phyloP scores from a whole-genome alignment of 2,329 filamentous ascomycete genomes.

The Taxawa tesnikishii region DNA sequence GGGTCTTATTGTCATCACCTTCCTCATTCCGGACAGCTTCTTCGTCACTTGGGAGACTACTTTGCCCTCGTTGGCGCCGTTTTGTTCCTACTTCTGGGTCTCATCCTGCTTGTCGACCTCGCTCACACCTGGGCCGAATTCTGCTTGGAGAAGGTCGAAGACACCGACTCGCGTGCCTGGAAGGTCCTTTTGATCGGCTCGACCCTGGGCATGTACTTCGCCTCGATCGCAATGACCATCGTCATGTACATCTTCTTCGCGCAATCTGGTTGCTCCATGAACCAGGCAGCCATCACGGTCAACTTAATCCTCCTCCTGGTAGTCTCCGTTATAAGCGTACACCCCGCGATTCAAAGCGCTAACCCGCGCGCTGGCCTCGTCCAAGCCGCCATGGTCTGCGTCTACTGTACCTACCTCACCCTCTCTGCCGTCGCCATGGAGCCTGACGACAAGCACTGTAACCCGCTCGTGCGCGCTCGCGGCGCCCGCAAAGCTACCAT shows the following conservation, averaged over 20 bases:
- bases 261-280: slow-evolving; percentile 72
- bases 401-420: slow-evolving; percentile 97
- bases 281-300: slow-evolving; percentile 82
- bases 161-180: slow-evolving; percentile 75
- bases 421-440: slow-evolving; percentile 99
- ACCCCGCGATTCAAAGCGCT: slow-evolving; percentile 78
- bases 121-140: slow-evolving; percentile 97
- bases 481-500: slow-evolving; percentile 84
- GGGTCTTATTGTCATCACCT: slow-evolving; percentile 74
- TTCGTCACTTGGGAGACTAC: slow-evolving; percentile 93
- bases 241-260: slow-evolving; percentile 98
- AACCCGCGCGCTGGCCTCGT: slow-evolving; percentile 90
- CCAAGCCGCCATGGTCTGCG: slow-evolving; percentile 93
- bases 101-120: slow-evolving; percentile 86
- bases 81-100: slow-evolving; percentile 82
- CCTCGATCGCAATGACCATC: slow-evolving; percentile 84
- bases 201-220: slow-evolving; percentile 85
- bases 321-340: slow-evolving; percentile 75
- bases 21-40: slow-evolving; percentile 90
- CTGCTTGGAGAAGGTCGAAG: slow-evolving; percentile 86
- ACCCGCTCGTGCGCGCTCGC: slow-evolving; percentile 75
- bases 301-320: slow-evolving; percentile 75
- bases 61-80: slow-evolving; percentile 79
- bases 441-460: slow-evolving; percentile 87
- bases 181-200: slow-evolving; percentile 79